Evolutionary conservation across 257 asterid species (phyloP), one percentile per base, ranked within the genome.

Genomic region (Gentiana macrophylla): DNA sequence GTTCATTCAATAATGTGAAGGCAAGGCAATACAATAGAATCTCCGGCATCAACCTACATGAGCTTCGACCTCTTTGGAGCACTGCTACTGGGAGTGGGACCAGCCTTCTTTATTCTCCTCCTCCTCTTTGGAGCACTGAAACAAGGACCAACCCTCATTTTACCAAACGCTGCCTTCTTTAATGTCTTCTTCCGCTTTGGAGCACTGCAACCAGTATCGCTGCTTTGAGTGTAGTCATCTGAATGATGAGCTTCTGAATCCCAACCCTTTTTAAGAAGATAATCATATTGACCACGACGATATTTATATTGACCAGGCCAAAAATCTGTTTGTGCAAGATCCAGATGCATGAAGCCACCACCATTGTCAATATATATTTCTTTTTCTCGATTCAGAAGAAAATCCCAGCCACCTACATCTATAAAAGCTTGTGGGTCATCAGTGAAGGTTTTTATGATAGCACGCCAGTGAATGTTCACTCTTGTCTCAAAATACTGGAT

Each of bases 401-500:
- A 85, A 36, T 85, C 95, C 95, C 95, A 85, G 6, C 95, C 95
- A 50, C 92, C 92, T 37, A 74, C 78, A 8, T 80, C 84, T 12
- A 85, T 69, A 52, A 85, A 85, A 70, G 75, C 67, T 68, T 82
- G 77, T 4, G 95, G 95, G 54, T 82, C 95, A 35, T 80, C 93
- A 5, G 67, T 74, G 50, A 85, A 80, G 8, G 86, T 76, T 55
- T 85, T 85, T 24, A 85, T 59, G 35, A 82, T 85, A 4, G 80
- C 84, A 3, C 89, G 80, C 95, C 95, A 85, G 66, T 82, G 80
- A 55, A 85, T 77, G 68, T 85, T 85, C 66, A 85, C 73, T 80
- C 92, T 76, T 51, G 89, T 85, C 79, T 85, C 95, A 8, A 82
- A 85, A 58, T 82, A 85, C 79, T 82, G 82, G 50, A 83, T 72